Evolutionary conservation across 805 yeast genomes (phyloP).

Genomic region (Saturnispora besseyi): DNA sequence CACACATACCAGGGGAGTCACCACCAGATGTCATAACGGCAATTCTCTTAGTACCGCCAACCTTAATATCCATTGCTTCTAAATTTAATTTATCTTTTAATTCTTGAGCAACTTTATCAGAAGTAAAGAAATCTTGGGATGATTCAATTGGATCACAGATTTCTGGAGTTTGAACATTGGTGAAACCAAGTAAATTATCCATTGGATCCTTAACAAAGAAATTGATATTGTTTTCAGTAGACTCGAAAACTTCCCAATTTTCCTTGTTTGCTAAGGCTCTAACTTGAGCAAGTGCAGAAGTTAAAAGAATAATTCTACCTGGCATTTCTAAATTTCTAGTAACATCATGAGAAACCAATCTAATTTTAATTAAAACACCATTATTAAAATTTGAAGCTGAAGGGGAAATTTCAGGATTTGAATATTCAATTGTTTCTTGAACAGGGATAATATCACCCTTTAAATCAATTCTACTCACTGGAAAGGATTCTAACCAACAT

Average conservation of each 20-base stretch:
- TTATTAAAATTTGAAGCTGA: conserved; percentile 17
- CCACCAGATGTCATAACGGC: conserved; percentile 99
- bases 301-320: conserved; percentile 33
- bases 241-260: conserved; percentile 14
- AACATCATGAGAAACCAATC: conserved; percentile 33
- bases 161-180: conserved; percentile 29
- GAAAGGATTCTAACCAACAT: conserved; percentile 65
- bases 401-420: conserved; percentile 15
- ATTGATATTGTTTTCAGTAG: conserved; percentile 12
- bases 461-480: conserved; percentile 27
- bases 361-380: conserved; percentile 41
- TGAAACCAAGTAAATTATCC: conserved; percentile 51
- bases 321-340: conserved; percentile 27
- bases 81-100: background rate
- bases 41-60: conserved; percentile 31
- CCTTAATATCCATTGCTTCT: background rate
- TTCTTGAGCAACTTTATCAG: conserved; percentile 1
- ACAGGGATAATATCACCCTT: conserved; percentile 24
- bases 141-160: background rate
- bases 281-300: conserved; percentile 29
- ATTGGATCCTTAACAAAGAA: conserved; percentile 52
- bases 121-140: conserved; percentile 10
- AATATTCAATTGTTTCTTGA: conserved; percentile 29
- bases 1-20: conserved; percentile 98
- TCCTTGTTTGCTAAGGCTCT: conserved; percentile 16